phyloP scores from a whole-genome alignment of 768 basidiomycete species.

The Boletus vermiculosoides region DNA sequence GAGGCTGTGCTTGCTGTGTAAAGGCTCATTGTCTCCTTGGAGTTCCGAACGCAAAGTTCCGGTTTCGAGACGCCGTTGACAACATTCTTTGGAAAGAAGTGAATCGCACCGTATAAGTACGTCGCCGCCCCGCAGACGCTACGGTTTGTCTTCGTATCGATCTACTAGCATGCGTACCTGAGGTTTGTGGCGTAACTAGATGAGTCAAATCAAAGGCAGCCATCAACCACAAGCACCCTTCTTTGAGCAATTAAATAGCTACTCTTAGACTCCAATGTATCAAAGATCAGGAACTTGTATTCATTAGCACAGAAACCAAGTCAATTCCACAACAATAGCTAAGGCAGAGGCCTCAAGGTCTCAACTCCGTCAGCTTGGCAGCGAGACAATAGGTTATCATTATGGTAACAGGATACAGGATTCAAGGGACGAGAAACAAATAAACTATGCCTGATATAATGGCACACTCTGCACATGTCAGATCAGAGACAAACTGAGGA shows the following conservation, averaged over 20 bases:
- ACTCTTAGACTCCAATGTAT: neutral
- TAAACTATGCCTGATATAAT: no score
- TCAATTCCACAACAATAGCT: neutral
- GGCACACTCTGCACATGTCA: neutral
- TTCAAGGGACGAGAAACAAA: neutral
- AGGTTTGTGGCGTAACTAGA: neutral
- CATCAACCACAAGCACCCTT: neutral
- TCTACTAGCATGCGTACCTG: neutral
- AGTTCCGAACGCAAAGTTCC: neutral
- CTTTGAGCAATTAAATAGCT: neutral
- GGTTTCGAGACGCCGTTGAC: neutral
- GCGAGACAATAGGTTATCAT: neutral
- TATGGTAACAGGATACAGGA: neutral
- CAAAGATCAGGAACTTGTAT: neutral
- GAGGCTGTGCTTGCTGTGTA: slow-evolving; percentile 11
- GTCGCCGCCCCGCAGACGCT: neutral
- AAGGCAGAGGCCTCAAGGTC: no score
- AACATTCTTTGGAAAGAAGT: neutral
- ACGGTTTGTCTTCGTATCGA: neutral
- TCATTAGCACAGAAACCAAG: neutral
- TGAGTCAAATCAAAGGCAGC: neutral
- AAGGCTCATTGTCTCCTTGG: neutral
- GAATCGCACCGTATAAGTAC: neutral
- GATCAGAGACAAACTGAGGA: no score
- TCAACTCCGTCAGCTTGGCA: neutral